Evolutionary conservation across 192 early-diverging fungal species (phyloP), one percentile per base, ranked within the genome.

Genomic region (Podila verticillata): DNA sequence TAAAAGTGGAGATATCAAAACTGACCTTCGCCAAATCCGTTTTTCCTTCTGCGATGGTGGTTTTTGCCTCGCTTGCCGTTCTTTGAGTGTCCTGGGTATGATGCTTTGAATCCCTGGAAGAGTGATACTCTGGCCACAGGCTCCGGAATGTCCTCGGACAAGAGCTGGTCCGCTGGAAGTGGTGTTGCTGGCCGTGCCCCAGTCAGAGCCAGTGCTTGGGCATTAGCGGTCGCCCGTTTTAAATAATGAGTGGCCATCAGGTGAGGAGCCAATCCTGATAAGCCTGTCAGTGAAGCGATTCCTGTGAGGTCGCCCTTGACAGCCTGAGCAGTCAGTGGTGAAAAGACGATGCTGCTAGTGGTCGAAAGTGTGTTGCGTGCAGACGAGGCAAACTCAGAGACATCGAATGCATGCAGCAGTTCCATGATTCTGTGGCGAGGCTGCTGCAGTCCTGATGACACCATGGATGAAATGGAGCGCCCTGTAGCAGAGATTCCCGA

Each of bases 61-160:
- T 61, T 59, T 61, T 73, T 81, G 44, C 67, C 74, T 51, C 65
- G 82, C 57, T 73, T 75, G 17, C 74, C 71, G 15, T 56, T 65
- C 58, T 82, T 68, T 35, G 73, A 61, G 48, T 86, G 77, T 35
- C 79, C 83, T 34, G 86, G 85, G 82, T 85, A 90, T 15, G 87
- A 74, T 19, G 85, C 84, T 26, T 84, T 82, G 59, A 86, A 90
- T 5, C 89, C 85, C 64, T 88, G 86, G 56, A 88, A 87, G 29
- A 90, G 62, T 8, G 89, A 90, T 10, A 90, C 78, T 7, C 84
- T 75, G 13, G 84, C 75, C 19, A 62, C 83, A 17, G 89, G 78
- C 44, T 87, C 89, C 26, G 89, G 89, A 57, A 90, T 87, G 19
- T 88, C 89, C 20, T 82, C 75, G 7, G 71, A 44, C 22, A 87